These are phyloP conservation scores for Rhizopus delemar DNA, from an alignment of 371 early-diverging fungal genomes.

Conservation along the genomic window DNA sequence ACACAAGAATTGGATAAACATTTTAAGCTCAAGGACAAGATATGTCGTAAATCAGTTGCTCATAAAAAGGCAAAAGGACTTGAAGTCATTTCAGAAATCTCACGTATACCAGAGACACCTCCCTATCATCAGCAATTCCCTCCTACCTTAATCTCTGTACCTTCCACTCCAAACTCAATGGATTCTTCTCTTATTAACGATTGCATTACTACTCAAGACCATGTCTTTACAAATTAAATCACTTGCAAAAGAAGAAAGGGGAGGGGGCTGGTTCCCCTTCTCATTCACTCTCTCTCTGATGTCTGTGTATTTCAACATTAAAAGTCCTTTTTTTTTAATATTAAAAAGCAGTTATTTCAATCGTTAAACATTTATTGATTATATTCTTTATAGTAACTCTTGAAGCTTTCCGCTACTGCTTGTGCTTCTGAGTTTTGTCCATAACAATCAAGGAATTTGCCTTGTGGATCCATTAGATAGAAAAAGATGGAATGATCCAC, in stretches of 20 bases:
- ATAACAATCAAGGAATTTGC: slow-evolving; percentile 88
- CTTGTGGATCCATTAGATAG: slow-evolving; percentile 93
- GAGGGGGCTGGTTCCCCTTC: slow-evolving; percentile 7
- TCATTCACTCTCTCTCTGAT: slow-evolving; percentile 6
- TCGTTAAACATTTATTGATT: slow-evolving; percentile 1
- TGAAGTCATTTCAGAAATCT: slow-evolving; percentile 15
- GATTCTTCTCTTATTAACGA: slow-evolving; percentile 24
- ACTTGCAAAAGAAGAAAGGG: slow-evolving; percentile 1
- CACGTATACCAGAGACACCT: slow-evolving; percentile 23
- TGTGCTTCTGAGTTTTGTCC: slow-evolving; percentile 75
- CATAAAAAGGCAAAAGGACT: slow-evolving; percentile 7
- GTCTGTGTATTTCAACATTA: too few relatives aligned
- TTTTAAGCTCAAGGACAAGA: slow-evolving; percentile 7
- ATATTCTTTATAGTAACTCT: slow-evolving; percentile 56
- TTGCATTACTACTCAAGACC: slow-evolving; percentile 1
- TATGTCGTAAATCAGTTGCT: background rate
- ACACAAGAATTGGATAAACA: slow-evolving; percentile 20
- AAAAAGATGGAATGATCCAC: slow-evolving; percentile 98
- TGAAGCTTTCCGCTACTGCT: slow-evolving; percentile 61
- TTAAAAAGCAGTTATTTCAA: slow-evolving; percentile 4
- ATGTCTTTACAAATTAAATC: slow-evolving; percentile 4
- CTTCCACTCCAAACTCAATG: slow-evolving; percentile 46
- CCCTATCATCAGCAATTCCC: slow-evolving; percentile 24
- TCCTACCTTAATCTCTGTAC: slow-evolving; percentile 37
- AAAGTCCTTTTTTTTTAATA: slow-evolving; percentile 5